Evolutionary conservation across 225 moss, liverwort and hornwort genomes (phyloP).

Genomic region (Polytrichum commune): DNA sequence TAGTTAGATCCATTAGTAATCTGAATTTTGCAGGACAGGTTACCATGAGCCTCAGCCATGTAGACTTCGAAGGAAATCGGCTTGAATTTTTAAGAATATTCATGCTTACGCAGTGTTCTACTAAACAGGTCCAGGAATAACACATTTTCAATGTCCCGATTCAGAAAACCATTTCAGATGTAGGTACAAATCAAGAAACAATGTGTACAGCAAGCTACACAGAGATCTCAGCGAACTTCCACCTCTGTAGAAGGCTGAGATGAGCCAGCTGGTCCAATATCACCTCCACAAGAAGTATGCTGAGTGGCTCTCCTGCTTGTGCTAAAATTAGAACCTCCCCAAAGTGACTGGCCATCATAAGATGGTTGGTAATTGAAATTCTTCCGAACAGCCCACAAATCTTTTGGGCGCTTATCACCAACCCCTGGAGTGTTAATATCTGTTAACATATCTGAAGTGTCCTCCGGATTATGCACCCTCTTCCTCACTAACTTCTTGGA

Average conservation of each 20-base stretch:
- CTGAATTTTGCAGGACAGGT: not conserved
- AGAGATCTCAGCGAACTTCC: not conserved
- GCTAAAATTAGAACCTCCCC: slow-evolving; percentile 1
- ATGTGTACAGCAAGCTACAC: not conserved
- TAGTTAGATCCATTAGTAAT: not conserved
- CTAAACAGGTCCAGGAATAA: not conserved
- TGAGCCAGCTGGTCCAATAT: not conserved
- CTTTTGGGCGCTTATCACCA: not conserved
- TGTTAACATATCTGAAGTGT: not conserved
- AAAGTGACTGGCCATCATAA: slow-evolving; percentile 1
- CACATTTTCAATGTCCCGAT: not conserved
- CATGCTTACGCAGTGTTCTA: not conserved
- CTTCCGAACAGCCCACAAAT: not conserved
- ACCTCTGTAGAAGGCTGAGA: not conserved
- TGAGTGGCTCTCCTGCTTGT: not conserved
- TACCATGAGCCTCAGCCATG: not conserved
- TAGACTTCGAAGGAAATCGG: not conserved
- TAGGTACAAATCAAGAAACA: not conserved
- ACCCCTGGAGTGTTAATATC: not conserved
- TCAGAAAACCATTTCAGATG: not conserved
- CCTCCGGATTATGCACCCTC: not conserved
- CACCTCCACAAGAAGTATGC: not conserved
- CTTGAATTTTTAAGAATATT: not conserved
- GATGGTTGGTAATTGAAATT: not conserved
- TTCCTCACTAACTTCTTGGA: not conserved